phyloP scores from a whole-genome alignment of 2,329 filamentous ascomycete species.

The Pyrenochaeta sp. region DNA sequence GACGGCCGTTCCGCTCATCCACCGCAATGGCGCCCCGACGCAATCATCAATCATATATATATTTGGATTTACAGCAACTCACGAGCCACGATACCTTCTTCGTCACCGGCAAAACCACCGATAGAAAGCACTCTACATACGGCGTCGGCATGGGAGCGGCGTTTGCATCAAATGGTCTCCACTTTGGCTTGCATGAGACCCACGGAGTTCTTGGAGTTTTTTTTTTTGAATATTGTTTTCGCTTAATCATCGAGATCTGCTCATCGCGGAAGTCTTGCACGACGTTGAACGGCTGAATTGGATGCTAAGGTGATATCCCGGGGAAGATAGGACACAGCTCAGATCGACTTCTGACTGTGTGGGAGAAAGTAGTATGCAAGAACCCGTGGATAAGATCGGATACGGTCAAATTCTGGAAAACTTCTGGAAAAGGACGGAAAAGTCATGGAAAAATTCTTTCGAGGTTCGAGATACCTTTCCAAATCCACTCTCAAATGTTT shows the following conservation, averaged over 20 bases:
- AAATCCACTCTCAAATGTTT: slow-evolving; percentile 12
- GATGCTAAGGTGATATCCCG: slow-evolving; percentile 9
- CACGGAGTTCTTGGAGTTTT: slow-evolving; percentile 42
- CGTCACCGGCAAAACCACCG: slow-evolving; percentile 33
- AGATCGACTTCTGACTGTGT: slow-evolving; percentile 4
- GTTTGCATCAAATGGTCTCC: slow-evolving; percentile 45
- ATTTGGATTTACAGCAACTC: slow-evolving; percentile 36
- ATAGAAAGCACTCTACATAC: slow-evolving; percentile 39
- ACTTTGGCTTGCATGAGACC: slow-evolving; percentile 39
- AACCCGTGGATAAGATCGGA: slow-evolving; percentile 12
- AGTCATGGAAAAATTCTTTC: slow-evolving; percentile 24
- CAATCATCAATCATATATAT: slow-evolving; percentile 23
- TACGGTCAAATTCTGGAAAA: slow-evolving; percentile 4
- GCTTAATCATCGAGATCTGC: slow-evolving; percentile 19
- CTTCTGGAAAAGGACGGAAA: slow-evolving; percentile 21
- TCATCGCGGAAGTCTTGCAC: slow-evolving; percentile 26
- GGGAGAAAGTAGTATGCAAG: slow-evolving; percentile 15
- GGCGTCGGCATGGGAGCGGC: slow-evolving; percentile 48
- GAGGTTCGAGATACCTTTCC: slow-evolving; percentile 24
- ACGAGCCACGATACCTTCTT: slow-evolving; percentile 35
- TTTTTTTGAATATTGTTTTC: slow-evolving; percentile 24
- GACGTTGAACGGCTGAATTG: slow-evolving; percentile 30
- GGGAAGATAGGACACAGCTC: slow-evolving; percentile 7
- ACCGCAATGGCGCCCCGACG: slow-evolving; percentile 9
- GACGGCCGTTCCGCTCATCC: neutral